Conservation (phyloP, 768 basidiomycete species). For the Leucocoprinus sp. region DNA sequence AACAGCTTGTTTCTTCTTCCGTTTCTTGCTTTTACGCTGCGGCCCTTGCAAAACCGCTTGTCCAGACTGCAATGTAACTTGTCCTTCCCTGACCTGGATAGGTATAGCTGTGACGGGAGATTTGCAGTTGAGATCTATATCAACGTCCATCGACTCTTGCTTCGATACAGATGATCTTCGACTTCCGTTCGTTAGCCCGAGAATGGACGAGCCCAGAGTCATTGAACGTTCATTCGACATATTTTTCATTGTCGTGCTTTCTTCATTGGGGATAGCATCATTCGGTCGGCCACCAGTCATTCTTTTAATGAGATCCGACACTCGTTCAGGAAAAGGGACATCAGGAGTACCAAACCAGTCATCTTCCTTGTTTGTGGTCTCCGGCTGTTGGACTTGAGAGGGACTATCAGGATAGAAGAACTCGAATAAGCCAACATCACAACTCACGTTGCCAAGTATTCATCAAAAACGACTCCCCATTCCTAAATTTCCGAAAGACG, state of each 20-base stretch:
- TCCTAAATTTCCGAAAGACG: slow-evolving; percentile 8
- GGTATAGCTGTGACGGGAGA: not conserved
- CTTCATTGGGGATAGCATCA: not conserved
- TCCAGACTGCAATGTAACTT: not conserved
- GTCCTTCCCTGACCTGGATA: not conserved
- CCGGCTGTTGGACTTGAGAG: not conserved
- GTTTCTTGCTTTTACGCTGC: not conserved
- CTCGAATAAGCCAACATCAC: not conserved
- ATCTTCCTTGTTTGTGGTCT: not conserved
- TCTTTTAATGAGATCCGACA: slow-evolving; percentile 1
- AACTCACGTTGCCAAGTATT: slow-evolving; percentile 25
- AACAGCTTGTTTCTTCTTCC: no score
- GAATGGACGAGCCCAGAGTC: not conserved
- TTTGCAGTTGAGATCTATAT: not conserved
- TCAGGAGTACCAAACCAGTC: slow-evolving; percentile 8
- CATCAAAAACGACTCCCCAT: slow-evolving; percentile 11
- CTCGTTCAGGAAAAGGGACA: not conserved
- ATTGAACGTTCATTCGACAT: not conserved
- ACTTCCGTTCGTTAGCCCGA: no score
- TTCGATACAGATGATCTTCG: no score
- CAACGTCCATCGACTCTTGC: no score
- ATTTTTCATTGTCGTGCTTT: not conserved
- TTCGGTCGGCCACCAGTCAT: not conserved
- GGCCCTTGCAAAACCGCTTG: not conserved
- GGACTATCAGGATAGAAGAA: not conserved